phyloP scores from a whole-genome alignment of 768 basidiomycete species.

The Pleurotus ostreatus region DNA sequence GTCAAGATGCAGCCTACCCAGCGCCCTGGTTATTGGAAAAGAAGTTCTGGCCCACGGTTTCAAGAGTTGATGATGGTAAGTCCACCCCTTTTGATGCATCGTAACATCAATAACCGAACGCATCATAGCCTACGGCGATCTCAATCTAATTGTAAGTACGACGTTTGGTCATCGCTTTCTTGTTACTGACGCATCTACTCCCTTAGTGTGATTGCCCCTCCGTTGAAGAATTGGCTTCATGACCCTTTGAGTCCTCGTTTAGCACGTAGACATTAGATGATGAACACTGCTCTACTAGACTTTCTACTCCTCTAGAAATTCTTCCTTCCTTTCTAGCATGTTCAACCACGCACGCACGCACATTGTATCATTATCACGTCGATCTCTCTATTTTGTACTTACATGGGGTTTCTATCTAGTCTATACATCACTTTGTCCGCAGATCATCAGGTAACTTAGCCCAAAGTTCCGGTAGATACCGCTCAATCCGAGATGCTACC shows the following conservation, averaged over 20 bases:
- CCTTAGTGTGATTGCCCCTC: slow-evolving; percentile 80
- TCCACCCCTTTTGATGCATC: slow-evolving; percentile 5
- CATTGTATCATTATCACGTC: slow-evolving; percentile 21
- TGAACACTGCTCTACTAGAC: slow-evolving; percentile 16
- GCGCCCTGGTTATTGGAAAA: slow-evolving; percentile 74
- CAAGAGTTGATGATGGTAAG: slow-evolving; percentile 90
- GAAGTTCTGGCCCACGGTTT: slow-evolving; percentile 97
- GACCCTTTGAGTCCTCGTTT: slow-evolving; percentile 16
- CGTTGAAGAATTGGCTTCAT: slow-evolving; percentile 69
- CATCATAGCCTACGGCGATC: slow-evolving; percentile 79
- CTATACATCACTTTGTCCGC: slow-evolving; percentile 15
- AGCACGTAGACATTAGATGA: slow-evolving; percentile 14
- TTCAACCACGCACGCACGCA: slow-evolving; percentile 64
- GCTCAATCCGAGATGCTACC: slow-evolving; percentile 41
- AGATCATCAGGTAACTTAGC: slow-evolving; percentile 21
- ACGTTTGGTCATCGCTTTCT: not conserved
- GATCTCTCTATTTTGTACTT: slow-evolving; percentile 21
- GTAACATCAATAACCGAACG: slow-evolving; percentile 1
- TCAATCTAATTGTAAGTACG: slow-evolving; percentile 77
- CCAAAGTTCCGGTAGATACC: slow-evolving; percentile 37
- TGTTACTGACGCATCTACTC: slow-evolving; percentile 10
- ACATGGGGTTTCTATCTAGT: slow-evolving; percentile 11
- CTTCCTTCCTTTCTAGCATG: slow-evolving; percentile 37
- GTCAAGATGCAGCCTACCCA: slow-evolving; percentile 89
- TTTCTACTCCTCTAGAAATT: slow-evolving; percentile 52